Percentiles rank a stretch among this genome's conserved stretches.
phyloP scores from a whole-genome alignment of 192 early-diverging fungal genomes.

The Gryganskiella cystojenkinii region DNA sequence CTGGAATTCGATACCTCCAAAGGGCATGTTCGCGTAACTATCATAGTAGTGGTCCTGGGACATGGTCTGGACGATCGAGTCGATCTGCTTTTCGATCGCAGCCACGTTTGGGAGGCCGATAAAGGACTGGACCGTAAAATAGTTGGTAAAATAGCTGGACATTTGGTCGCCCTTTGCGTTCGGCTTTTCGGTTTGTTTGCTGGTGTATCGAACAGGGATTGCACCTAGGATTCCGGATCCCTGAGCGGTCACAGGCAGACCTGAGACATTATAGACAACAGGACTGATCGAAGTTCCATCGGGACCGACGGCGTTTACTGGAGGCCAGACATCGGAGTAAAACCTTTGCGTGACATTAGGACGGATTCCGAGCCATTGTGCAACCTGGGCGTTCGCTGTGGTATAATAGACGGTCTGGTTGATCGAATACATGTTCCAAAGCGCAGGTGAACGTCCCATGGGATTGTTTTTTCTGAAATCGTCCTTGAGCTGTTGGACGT shows the following conservation, averaged over 20 bases:
- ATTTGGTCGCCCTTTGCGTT: not conserved
- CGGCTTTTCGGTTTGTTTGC: not conserved
- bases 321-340: conserved; percentile 20
- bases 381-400: conserved; percentile 15
- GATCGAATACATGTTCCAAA: not conserved
- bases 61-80: not conserved
- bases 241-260: not conserved
- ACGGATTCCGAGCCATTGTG: conserved; percentile 7
- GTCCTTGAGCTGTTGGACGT: not conserved
- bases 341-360: conserved; percentile 26
- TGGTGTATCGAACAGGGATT: conserved; percentile 27
- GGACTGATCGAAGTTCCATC: too few species aligned
- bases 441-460: not conserved
- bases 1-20: conserved; percentile 18
- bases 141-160: not conserved
- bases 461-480: not conserved
- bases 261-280: conserved; percentile 17
- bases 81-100: conserved; percentile 8
- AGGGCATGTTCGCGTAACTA: not conserved
- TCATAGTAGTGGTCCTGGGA: not conserved
- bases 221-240: conserved; percentile 37
- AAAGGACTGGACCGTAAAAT: conserved; percentile 8
- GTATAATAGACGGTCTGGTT: conserved; percentile 32
- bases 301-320: conserved; percentile 8
- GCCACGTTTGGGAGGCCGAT: not conserved